A percentile compares a stretch with the other conserved stretches of the same genome.
Conservation (phyloP, 257 asterid species). For the Gentiana straminea region DNA sequence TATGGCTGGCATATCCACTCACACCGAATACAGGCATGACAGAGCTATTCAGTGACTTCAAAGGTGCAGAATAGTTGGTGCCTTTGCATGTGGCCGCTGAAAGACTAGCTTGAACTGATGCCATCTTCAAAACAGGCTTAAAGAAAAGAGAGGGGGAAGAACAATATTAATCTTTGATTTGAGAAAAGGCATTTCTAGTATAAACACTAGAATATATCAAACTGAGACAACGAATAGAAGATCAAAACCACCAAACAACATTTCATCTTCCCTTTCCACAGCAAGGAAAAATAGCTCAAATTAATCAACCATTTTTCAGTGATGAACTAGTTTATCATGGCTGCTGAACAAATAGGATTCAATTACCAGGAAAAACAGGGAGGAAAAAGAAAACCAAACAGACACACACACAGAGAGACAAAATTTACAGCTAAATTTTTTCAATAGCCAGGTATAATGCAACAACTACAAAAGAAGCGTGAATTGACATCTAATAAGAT, state of each 20-base stretch:
- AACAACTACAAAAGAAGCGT: too few relatives aligned
- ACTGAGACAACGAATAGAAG: not conserved
- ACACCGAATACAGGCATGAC: slow-evolving; percentile 46
- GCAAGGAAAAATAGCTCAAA: not conserved
- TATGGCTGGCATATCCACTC: slow-evolving; percentile 21
- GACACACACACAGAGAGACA: too few relatives aligned
- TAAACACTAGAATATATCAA: too few relatives aligned
- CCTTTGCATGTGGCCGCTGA: slow-evolving; percentile 57
- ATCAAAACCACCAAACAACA: not conserved
- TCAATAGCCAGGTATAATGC: too few relatives aligned
- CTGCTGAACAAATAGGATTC: too few relatives aligned
- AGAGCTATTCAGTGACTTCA: slow-evolving; percentile 34
- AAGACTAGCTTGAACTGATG: slow-evolving; percentile 60
- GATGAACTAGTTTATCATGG: too few relatives aligned
- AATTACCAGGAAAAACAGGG: too few relatives aligned
- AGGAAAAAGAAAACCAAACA: too few relatives aligned
- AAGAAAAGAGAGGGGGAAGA: not conserved
- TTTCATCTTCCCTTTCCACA: not conserved
- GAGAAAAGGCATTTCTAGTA: slow-evolving; percentile 3
- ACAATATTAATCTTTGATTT: not conserved
- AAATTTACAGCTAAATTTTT: too few relatives aligned
- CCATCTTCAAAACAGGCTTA: slow-evolving; percentile 34
- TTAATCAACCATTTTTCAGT: too few relatives aligned
- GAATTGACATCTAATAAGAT: too few relatives aligned
- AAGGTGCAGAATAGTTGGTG: slow-evolving; percentile 31